Evolutionary conservation across 306 rosid species (phyloP).

Genomic region (Glycine soja): DNA sequence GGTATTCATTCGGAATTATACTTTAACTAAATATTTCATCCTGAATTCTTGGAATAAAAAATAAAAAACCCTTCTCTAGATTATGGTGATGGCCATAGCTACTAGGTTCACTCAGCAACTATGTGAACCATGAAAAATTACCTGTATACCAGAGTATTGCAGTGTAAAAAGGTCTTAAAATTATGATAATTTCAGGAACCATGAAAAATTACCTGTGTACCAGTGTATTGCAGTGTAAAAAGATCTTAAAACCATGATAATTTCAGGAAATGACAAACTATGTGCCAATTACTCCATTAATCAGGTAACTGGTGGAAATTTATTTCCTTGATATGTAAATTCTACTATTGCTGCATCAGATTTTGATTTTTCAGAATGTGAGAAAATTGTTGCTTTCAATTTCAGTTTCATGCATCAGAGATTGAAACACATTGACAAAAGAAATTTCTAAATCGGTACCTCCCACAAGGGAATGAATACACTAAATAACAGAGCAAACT

Average conservation of each 20-base stretch:
- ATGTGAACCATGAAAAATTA: background rate
- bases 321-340: constrained; percentile 11
- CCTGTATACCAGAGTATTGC: background rate
- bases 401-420: background rate
- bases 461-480: background rate
- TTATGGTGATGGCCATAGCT: background rate
- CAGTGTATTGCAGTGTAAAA: background rate
- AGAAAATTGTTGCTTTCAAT: background rate
- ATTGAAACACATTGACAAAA: background rate
- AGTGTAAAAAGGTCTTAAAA: background rate
- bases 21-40: constrained; percentile 5
- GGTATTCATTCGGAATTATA: constrained; percentile 17
- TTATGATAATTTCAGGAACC: background rate
- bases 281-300: background rate
- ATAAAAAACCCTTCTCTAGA: too few species aligned
- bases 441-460: constrained; percentile 13
- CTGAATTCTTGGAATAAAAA: background rate
- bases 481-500: background rate
- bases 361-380: constrained; percentile 26
- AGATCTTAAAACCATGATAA: background rate
- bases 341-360: constrained; percentile 3
- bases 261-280: background rate
- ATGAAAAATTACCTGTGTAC: background rate
- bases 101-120: background rate
- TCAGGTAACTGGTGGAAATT: background rate